Percentiles rank a stretch among this genome's conserved stretches.
These are phyloP conservation scores for Daedalea quercina DNA, from an alignment of 768 basidiomycete species.

Conservation along the genomic window DNA sequence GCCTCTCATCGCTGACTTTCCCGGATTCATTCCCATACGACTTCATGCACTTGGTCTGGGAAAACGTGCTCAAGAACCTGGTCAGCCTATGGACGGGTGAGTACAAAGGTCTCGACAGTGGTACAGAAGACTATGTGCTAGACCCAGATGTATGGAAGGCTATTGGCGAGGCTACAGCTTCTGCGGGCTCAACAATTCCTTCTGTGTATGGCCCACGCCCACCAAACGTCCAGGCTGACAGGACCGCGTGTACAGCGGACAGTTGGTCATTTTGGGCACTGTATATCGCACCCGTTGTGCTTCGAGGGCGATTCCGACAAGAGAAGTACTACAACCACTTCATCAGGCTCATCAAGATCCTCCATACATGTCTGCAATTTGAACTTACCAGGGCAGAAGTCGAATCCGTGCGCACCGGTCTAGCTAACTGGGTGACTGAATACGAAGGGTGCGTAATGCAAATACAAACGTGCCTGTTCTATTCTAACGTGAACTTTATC, in stretches of 20 bases:
- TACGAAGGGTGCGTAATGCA: conserved; percentile 36
- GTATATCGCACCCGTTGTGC: conserved; percentile 33
- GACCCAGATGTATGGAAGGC: conserved; percentile 31
- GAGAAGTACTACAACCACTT: conserved; percentile 36
- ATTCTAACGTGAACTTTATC: too few relatives aligned
- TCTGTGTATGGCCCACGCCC: neutral
- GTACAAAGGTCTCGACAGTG: conserved; percentile 33
- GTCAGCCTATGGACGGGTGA: conserved; percentile 33
- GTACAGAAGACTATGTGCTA: conserved; percentile 24
- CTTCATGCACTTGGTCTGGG: conserved; percentile 43
- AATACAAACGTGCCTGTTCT: too few relatives aligned
- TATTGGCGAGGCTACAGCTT: conserved; percentile 27
- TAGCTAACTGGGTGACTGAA: conserved; percentile 29
- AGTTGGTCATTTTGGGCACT: conserved; percentile 33
- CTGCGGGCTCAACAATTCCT: conserved; percentile 10
- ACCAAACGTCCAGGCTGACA: conserved; percentile 26
- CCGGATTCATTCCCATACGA: conserved; percentile 38
- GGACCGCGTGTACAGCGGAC: conserved; percentile 28
- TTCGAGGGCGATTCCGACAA: conserved; percentile 25
- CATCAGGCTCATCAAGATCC: conserved; percentile 29
- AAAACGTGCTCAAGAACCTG: conserved; percentile 37
- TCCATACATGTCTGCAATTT: conserved; percentile 32
- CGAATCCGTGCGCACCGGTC: conserved; percentile 20
- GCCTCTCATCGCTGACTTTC: conserved; percentile 28
- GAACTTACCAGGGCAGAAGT: conserved; percentile 25